phyloP scores from a whole-genome alignment of 2,329 filamentous ascomycete species.

The Calonectria hawksworthii region DNA sequence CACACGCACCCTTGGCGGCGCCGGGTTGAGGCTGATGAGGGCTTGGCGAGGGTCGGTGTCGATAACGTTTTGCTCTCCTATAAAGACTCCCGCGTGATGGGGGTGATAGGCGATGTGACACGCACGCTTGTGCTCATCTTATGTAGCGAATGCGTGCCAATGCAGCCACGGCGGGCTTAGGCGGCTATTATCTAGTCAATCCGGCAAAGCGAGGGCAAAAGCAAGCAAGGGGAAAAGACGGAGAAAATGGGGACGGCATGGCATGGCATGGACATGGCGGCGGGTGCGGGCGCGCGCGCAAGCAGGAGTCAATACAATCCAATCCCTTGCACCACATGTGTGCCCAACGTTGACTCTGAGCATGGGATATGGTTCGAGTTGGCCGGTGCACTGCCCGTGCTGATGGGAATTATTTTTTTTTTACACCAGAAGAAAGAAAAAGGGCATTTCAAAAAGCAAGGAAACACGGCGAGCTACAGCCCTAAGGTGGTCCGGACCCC shows the following conservation, averaged over 20 bases:
- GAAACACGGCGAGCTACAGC: slow-evolving; percentile 8
- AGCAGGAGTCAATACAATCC: not conserved
- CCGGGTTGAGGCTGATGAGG: slow-evolving; percentile 38
- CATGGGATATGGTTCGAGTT: slow-evolving; percentile 5
- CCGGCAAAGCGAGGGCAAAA: not conserved
- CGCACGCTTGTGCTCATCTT: not conserved
- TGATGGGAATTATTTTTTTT: not conserved
- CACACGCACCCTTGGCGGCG: slow-evolving; percentile 31
- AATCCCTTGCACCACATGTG: slow-evolving; percentile 13
- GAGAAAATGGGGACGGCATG: not conserved
- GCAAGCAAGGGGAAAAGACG: not conserved
- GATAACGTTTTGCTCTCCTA: slow-evolving; percentile 13
- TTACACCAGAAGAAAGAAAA: slow-evolving; percentile 10
- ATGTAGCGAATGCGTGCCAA: not conserved
- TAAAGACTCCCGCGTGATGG: not conserved
- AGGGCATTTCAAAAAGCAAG: slow-evolving; percentile 18
- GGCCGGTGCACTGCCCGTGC: slow-evolving; percentile 2
- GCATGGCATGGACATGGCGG: no score
- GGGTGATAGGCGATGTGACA: not conserved
- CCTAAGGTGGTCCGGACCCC: slow-evolving; percentile 5
- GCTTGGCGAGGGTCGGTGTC: slow-evolving; percentile 32
- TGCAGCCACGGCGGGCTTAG: not conserved
- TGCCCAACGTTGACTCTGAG: slow-evolving; percentile 31
- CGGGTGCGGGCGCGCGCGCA: no score
- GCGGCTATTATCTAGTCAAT: not conserved